Evolutionary conservation across 495 filamentous ascomycete species (phyloP).

Genomic region (Monascus purpureus): DNA sequence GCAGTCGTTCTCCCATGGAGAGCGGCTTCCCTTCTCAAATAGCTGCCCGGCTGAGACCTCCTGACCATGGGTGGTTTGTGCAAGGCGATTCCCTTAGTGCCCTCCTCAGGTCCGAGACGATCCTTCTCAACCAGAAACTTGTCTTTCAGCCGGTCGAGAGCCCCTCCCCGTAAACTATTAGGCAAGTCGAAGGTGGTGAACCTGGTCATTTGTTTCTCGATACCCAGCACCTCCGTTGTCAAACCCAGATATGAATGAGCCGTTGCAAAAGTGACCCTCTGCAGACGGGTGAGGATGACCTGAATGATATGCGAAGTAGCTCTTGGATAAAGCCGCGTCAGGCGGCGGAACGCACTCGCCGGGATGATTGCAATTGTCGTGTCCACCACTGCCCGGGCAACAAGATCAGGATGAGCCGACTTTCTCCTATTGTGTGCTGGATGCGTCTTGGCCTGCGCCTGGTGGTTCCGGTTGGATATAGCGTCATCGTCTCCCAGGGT

Average conservation of each 20-base stretch:
- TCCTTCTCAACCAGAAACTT: slow-evolving; percentile 83
- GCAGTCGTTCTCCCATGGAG: slow-evolving; percentile 44
- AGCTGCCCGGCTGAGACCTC: slow-evolving; percentile 57
- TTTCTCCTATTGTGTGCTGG: slow-evolving; percentile 37
- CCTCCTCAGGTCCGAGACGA: slow-evolving; percentile 68
- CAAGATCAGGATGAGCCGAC: slow-evolving; percentile 92
- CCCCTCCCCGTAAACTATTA: slow-evolving; percentile 75
- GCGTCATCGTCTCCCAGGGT: slow-evolving; percentile 42
- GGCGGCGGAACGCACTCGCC: slow-evolving; percentile 80
- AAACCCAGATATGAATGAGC: slow-evolving; percentile 88
- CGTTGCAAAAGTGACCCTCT: slow-evolving; percentile 86
- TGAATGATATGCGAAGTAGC: slow-evolving; percentile 96
- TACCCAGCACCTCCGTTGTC: slow-evolving; percentile 78
- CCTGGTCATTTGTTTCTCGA: slow-evolving; percentile 80
- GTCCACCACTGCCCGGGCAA: slow-evolving; percentile 90
- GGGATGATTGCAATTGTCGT: slow-evolving; percentile 98
- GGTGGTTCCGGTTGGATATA: slow-evolving; percentile 9
- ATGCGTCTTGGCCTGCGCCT: slow-evolving; percentile 6
- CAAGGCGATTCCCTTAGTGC: slow-evolving; percentile 85
- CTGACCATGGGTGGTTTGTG: slow-evolving; percentile 64
- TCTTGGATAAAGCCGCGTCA: slow-evolving; percentile 91
- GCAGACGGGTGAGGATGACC: slow-evolving; percentile 86
- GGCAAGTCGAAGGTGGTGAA: slow-evolving; percentile 87
- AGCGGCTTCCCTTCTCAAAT: slow-evolving; percentile 69
- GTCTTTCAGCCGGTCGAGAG: slow-evolving; percentile 76